Conservation (phyloP, 2,329 filamentous ascomycete species). For the Diaporthe capsici region DNA sequence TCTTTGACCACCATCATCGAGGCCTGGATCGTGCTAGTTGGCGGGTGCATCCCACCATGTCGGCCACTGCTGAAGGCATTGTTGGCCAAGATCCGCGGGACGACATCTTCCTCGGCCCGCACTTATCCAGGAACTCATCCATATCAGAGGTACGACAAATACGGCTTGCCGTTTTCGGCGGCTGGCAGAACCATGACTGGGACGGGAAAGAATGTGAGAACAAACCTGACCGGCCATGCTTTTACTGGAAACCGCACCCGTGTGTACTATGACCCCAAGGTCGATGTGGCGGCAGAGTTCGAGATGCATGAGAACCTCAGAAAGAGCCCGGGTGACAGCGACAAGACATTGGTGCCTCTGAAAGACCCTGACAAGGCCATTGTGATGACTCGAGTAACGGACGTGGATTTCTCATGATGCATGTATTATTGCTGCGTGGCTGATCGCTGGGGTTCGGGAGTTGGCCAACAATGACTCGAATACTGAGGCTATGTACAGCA, state of each 20-base stretch:
- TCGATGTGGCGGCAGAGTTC: background rate
- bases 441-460: too few species aligned
- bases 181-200: background rate
- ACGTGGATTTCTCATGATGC: slow-evolving; percentile 1
- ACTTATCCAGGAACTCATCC: background rate
- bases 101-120: background rate
- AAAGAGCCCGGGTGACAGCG: background rate
- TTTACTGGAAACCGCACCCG: background rate
- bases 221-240: background rate
- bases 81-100: background rate
- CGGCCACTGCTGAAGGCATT: slow-evolving; percentile 12
- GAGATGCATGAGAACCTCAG: background rate
- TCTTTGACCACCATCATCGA: slow-evolving; percentile 15
- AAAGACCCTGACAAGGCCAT: background rate
- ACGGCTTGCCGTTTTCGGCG: background rate
- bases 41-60: slow-evolving; percentile 23
- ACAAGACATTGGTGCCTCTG: background rate
- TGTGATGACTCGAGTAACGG: slow-evolving; percentile 14
- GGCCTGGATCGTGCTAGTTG: slow-evolving; percentile 34
- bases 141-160: slow-evolving; percentile 23
- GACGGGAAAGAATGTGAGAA: background rate
- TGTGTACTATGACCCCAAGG: background rate
- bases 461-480: background rate
- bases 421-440: too few species aligned
- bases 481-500: background rate